Conservation (phyloP, 352 stramenopile genomes). For the Pythium rishiriense region DNA sequence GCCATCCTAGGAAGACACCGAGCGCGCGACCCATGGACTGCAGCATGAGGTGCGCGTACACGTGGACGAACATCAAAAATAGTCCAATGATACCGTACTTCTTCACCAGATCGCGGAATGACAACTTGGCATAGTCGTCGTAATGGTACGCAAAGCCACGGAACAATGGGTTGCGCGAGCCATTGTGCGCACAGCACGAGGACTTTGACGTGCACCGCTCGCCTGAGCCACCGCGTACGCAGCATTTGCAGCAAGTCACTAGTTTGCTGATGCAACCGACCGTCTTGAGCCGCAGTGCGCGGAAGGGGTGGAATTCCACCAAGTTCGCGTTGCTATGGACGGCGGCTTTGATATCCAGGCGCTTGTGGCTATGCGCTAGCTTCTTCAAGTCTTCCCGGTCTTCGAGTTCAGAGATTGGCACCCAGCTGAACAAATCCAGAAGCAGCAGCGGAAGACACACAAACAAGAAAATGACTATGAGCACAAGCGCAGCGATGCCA, state of each 20-base stretch:
- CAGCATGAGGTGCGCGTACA: constrained; percentile 54
- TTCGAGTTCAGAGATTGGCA: constrained; percentile 47
- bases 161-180: constrained; percentile 17
- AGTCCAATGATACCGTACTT: constrained; percentile 47
- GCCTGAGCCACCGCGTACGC: background rate
- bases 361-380: constrained; percentile 33
- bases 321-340: constrained; percentile 59
- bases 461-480: constrained; percentile 53
- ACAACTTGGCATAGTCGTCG: constrained; percentile 39
- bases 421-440: constrained; percentile 60
- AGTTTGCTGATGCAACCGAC: constrained; percentile 10
- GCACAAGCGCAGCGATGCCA: constrained; percentile 35
- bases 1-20: constrained; percentile 42
- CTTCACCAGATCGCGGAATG: constrained; percentile 36
- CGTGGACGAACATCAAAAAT: constrained; percentile 44
- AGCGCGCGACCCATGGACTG: constrained; percentile 46
- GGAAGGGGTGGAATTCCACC: constrained; percentile 32
- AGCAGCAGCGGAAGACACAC: constrained; percentile 54
- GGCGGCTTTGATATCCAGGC: constrained; percentile 42
- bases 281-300: background rate
- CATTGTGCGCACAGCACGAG: background rate
- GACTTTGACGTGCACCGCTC: background rate
- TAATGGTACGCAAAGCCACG: constrained; percentile 32
- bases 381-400: constrained; percentile 29
- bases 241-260: constrained; percentile 5